Base-by-base conservation (phyloP, 75 land plant species). In the Selaginella moellendorffii region DNA sequence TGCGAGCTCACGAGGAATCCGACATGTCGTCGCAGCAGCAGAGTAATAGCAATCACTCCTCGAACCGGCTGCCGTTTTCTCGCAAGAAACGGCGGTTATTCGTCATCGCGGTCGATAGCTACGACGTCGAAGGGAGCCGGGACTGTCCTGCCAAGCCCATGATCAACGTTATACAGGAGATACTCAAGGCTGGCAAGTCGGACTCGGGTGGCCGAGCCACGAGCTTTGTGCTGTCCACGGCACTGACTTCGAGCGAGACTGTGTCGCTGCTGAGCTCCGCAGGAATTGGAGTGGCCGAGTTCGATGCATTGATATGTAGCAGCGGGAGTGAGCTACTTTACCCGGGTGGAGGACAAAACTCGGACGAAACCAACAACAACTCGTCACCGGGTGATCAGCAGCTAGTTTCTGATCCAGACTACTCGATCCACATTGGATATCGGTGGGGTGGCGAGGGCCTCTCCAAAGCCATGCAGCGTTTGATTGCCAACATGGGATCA, bases 271-370 rank as follows among this genome's bases (percentile, higher is more conserved):
- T 85, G 64, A 69, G 42, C 28, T 36, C 24, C 2, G 70, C 76
- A 24, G 54, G 62, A 23, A 69, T 85, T 20, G 67, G 65, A 8
- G 1, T 69, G 21, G 64, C 67, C 60, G 70, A 79, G 22, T 80
- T 85, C 63, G 89, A 85, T 73, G 93, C 83, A 8, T 61, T 88
- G 28, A 69, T 85, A 2, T 88, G 93, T 51, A 75, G 77, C 31
- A 85, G 93, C 68, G 93, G 89, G 36, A 68, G 79, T 46, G 83
- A 85, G 63, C 22, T 88, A 25, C 83, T 81, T 59, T 87, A 87
- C 61, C 87, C 56, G 1, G 24, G 19, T 8, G 62, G 66, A 53
- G 27, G 65, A 8, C 69, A 62, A 51, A 65, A 68, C 53, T 56
- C 69, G 51, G 86, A 78, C 42, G 78, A 77, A 18, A 54, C 69